These are phyloP conservation scores for Termitomyces sp. DNA, from an alignment of 768 basidiomycete genomes.

Conservation along the genomic window DNA sequence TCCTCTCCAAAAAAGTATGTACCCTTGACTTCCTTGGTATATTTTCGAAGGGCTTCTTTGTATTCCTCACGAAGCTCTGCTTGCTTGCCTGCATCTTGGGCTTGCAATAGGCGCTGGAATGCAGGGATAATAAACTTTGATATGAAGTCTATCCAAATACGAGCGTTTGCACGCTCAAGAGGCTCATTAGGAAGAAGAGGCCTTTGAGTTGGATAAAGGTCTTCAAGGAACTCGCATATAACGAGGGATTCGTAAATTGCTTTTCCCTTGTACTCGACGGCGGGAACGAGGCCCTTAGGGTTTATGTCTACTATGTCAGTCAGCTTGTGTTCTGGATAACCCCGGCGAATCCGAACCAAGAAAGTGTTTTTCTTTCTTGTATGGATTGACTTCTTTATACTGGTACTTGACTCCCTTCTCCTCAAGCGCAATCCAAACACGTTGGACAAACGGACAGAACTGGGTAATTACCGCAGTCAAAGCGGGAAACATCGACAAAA, in stretches of 20 bases:
- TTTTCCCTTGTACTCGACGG: constrained; percentile 42
- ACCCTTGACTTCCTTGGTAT: constrained; percentile 30
- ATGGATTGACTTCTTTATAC: constrained; percentile 63
- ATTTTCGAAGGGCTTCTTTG: constrained; percentile 22
- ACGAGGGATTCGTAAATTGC: constrained; percentile 63
- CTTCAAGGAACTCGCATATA: constrained; percentile 63
- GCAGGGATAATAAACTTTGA: constrained; percentile 46
- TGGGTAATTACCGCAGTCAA: constrained; percentile 12
- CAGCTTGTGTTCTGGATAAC: not conserved
- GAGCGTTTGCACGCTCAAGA: constrained; percentile 40
- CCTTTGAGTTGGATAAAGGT: constrained; percentile 39
- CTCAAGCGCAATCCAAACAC: constrained; percentile 63
- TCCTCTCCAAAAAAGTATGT: constrained; percentile 54
- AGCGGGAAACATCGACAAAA: not conserved
- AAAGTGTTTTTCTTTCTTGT: constrained; percentile 59
- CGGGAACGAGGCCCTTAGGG: constrained; percentile 66
- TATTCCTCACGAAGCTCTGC: constrained; percentile 21
- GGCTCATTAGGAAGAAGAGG: constrained; percentile 53
- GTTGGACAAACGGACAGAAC: constrained; percentile 59
- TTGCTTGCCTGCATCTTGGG: constrained; percentile 26
- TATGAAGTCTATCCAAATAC: constrained; percentile 55
- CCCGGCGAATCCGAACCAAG: constrained; percentile 28
- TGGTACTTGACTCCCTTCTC: constrained; percentile 63
- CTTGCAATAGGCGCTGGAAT: constrained; percentile 43
- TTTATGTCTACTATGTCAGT: constrained; percentile 38